These are phyloP conservation scores for Erodium moschatum DNA, from an alignment of 441 rosid genomes.

Conservation along the genomic window DNA sequence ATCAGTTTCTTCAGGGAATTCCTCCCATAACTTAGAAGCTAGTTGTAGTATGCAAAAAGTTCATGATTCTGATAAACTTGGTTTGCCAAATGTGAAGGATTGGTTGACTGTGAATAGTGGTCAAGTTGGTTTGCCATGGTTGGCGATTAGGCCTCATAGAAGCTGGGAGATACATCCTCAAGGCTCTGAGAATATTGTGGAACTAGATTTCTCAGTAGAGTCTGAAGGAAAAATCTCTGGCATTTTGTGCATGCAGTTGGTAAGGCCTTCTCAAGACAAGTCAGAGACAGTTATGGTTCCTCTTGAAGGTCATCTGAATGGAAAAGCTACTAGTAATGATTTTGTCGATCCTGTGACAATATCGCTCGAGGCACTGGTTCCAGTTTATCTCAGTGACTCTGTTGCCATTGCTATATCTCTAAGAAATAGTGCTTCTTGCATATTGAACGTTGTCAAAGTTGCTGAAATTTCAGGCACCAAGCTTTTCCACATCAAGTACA, in stretches of 20 bases:
- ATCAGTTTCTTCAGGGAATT: slow-evolving; percentile 44
- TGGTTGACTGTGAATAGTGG: slow-evolving; percentile 44
- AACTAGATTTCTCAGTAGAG: slow-evolving; percentile 44
- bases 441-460: slow-evolving; percentile 35
- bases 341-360: slow-evolving; percentile 28
- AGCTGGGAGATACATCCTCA: slow-evolving; percentile 50
- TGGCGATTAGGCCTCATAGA: slow-evolving; percentile 42
- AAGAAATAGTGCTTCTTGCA: slow-evolving; percentile 36
- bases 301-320: slow-evolving; percentile 42
- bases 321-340: slow-evolving; percentile 25
- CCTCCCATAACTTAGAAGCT: slow-evolving; percentile 42
- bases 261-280: slow-evolving; percentile 37
- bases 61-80: slow-evolving; percentile 25
- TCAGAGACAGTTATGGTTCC: slow-evolving; percentile 47
- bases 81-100: slow-evolving; percentile 31
- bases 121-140: slow-evolving; percentile 31
- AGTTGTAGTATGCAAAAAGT: slow-evolving; percentile 34
- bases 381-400: slow-evolving; percentile 29
- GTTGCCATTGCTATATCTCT: slow-evolving; percentile 38
- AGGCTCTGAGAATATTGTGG: slow-evolving; percentile 34
- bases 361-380: slow-evolving; percentile 35
- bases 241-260: slow-evolving; percentile 43
- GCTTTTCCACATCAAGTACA: slow-evolving; percentile 39
- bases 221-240: slow-evolving; percentile 41
- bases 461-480: slow-evolving; percentile 32